A percentile compares a stretch with the other conserved stretches of the same genome.
These are phyloP conservation scores for Solanum peruvianum DNA, from an alignment of 257 asterid genomes.

Conservation along the genomic window DNA sequence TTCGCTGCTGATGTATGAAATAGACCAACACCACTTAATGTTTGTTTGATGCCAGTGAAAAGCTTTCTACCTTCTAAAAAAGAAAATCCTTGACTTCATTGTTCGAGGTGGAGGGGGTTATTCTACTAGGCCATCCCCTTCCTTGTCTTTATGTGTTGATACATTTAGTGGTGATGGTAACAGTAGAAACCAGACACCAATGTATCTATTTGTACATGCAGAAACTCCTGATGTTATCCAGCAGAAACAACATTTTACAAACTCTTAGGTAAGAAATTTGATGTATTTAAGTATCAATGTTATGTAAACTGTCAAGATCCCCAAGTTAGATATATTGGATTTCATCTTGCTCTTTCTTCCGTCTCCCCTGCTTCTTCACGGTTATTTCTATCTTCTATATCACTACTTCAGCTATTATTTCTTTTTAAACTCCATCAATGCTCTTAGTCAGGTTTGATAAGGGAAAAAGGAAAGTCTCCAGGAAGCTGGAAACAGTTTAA, in stretches of 20 bases:
- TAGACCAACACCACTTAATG: not conserved
- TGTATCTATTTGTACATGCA: not conserved
- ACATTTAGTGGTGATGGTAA: not conserved
- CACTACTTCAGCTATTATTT: not conserved
- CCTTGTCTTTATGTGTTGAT: not conserved
- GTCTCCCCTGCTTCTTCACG: not conserved
- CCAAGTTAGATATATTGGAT: not conserved
- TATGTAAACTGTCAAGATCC: not conserved
- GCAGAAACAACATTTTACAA: not conserved
- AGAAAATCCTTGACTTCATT: not conserved
- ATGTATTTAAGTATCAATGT: not conserved
- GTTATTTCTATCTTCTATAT: not conserved
- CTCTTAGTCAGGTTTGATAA: not conserved
- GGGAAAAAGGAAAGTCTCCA: not conserved
- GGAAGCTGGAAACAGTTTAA: not conserved
- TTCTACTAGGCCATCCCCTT: not conserved
- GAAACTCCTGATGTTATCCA: not conserved
- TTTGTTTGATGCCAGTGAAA: not conserved
- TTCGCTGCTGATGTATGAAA: not conserved
- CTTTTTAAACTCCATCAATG: not conserved
- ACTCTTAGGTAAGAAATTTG: not conserved
- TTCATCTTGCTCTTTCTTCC: not conserved
- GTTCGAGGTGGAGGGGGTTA: not conserved
- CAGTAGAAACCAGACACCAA: too few relatives aligned
- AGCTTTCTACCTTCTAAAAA: not conserved